Evolutionary conservation across 2,329 filamentous ascomycete species (phyloP), one percentile per base, ranked within the genome.

Genomic region (Verticillium longisporum): DNA sequence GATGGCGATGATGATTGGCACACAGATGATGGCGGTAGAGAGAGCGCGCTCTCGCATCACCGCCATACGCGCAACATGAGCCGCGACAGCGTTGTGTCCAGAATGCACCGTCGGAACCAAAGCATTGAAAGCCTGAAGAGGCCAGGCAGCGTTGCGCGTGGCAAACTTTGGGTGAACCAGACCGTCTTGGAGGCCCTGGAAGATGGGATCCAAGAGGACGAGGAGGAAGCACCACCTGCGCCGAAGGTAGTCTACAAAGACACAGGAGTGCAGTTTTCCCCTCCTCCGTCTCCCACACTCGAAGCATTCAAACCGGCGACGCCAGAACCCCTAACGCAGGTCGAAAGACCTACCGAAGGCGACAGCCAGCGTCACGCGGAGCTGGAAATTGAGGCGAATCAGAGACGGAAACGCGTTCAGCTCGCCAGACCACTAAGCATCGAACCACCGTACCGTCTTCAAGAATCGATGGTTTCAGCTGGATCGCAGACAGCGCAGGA

Each of bases 251-350:
- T 80, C 62, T 96, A 95, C 76, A 83, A 84, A 45, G 90, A 96
- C 69, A 83, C 83, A n/a, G 90, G 88, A 3, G 82, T 91, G 36
- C 93, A 97, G 72, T 95, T 85, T 69, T 95, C 92, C 37, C 92
- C 92, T 55, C 91, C 91, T 1, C 82, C 88, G 3, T 96, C 92
- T 2, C 91, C 91, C 1, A 80, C 79, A 67, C 61, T 80, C 5
- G 63, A 70, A 10, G 72, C 79, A 0, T 66, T 66, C 57, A 77
- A 79, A 66, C 71, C 77, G 14, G 67, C 75, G 15, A 77, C 75
- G 1, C 75, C 78, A 2, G 80, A 84, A 61, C 78, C 78, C 4
- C 57, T 63, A 41, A 18, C 69, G 62, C 57, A 68, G 50, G 69
- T 71, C 18, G 77, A 79, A 57, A 77, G 72, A 63, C 70, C 74